Base-by-base conservation (phyloP, 2,329 filamentous ascomycete species). In the Diaporthe aspalathi region DNA sequence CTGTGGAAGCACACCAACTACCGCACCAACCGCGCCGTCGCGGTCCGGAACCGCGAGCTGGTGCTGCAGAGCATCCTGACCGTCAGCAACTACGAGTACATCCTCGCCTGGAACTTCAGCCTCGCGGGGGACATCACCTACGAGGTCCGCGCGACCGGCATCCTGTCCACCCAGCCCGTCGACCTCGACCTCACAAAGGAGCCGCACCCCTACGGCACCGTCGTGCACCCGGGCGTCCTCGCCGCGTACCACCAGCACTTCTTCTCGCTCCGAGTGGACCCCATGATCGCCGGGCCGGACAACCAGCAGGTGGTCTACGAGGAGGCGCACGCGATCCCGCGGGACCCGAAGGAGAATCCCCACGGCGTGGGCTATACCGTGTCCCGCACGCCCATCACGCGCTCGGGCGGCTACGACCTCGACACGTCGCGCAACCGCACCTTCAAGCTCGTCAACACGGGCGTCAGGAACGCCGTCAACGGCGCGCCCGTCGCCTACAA, bases 201-300 rank as follows among this genome's bases (percentile, higher is more conserved):
- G 1, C 76, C 78, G 2, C 82, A 81, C 35, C 81, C 82, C 2
- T 90, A 85, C 75, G 88, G 88, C 40, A 93, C 89, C 68, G 86
- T 91, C 2, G 90, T 93, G 1, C 84, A 85, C 12, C 84, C 86
- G 0, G 89, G 90, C 2, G 88, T 89, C 0, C 81, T 94, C 43
- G 92, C 91, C 2, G 84, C 85, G 0, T 90, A 92, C 80, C 92
- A 94, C 77, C 92, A 95, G 78, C 93, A 94, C 80, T 92, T 94
- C 79, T 94, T 95, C 82, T 90, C 87, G 4, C 83, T 91, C 6
- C 87, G 89, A 11, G 83, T 91, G 16, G 89, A 91, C 76, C 89
- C 89, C n/a, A 87, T 87, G 74, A 82, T 90, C 62, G 88, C 88
- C 71, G 89, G 89, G 0, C 84, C 85, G 72, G 80, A 82, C 29